phyloP scores from a whole-genome alignment of 345 rosid genomes.

The Moringa oleifera region DNA sequence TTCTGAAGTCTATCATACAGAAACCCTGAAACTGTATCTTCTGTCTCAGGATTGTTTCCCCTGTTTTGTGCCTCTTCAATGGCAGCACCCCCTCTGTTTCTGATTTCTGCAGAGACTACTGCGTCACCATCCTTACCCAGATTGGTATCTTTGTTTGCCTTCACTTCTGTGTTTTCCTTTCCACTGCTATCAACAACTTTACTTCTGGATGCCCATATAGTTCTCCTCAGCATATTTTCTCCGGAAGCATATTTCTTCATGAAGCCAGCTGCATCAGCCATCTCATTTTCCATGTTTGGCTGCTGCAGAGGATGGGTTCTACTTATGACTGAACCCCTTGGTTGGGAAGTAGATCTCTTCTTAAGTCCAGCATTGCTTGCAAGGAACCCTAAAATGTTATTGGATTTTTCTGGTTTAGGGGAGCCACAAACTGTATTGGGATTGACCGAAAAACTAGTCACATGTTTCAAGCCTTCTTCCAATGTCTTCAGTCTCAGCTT shows the following conservation, averaged over 20 bases:
- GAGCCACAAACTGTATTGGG: slow-evolving; percentile 25
- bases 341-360: slow-evolving; percentile 71
- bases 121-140: slow-evolving; percentile 19
- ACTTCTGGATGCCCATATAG: slow-evolving; percentile 52
- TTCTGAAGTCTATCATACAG: slow-evolving; percentile 85
- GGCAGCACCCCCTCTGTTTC: slow-evolving; percentile 17
- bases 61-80: slow-evolving; percentile 27
- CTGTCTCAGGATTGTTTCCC: slow-evolving; percentile 20
- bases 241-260: slow-evolving; percentile 27
- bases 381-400: slow-evolving; percentile 63
- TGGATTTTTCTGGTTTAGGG: slow-evolving; percentile 47
- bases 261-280: slow-evolving; percentile 12
- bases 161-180: slow-evolving; percentile 53
- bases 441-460: slow-evolving; percentile 23
- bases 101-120: slow-evolving; percentile 10
- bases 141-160: slow-evolving; percentile 23
- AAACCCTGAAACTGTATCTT: slow-evolving; percentile 79
- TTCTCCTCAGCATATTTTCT: slow-evolving; percentile 31
- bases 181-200: slow-evolving; percentile 45
- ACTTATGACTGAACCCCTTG: slow-evolving; percentile 40
- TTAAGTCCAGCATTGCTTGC: slow-evolving; percentile 49
- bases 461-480: slow-evolving; percentile 63
- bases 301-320: slow-evolving; percentile 41
- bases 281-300: slow-evolving; percentile 29
- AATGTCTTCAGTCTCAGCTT: slow-evolving; percentile 69